phyloP scores from a whole-genome alignment of 2,329 filamentous ascomycete genomes.

The Herpotrichia juniperi region DNA sequence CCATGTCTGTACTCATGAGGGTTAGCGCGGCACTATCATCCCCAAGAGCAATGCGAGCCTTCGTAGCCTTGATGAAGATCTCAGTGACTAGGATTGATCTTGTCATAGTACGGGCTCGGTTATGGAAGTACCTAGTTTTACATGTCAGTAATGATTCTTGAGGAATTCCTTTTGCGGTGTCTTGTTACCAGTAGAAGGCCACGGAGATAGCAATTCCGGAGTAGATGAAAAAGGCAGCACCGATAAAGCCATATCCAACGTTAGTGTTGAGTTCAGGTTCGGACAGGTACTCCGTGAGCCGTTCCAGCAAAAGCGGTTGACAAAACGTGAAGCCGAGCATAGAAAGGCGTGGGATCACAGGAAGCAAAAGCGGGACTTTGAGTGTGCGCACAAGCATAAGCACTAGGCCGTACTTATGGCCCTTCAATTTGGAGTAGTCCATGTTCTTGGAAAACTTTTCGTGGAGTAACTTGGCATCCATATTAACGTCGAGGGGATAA shows the following conservation, averaged over 20 bases:
- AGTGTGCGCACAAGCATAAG: slow-evolving; percentile 31
- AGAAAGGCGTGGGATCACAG: slow-evolving; percentile 26
- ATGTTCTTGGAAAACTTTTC: slow-evolving; percentile 18
- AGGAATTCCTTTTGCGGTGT: too few species aligned
- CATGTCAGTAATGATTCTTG: neutral
- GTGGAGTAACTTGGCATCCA: slow-evolving; percentile 20
- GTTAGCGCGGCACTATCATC: slow-evolving; percentile 19
- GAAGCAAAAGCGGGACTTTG: slow-evolving; percentile 26
- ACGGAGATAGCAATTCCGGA: slow-evolving; percentile 5
- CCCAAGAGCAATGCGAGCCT: slow-evolving; percentile 6
- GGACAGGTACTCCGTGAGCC: slow-evolving; percentile 19
- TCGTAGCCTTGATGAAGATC: slow-evolving; percentile 15
- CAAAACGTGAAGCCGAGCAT: slow-evolving; percentile 30
- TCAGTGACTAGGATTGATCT: slow-evolving; percentile 13
- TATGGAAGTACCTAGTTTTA: slow-evolving; percentile 11
- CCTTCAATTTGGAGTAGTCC: slow-evolving; percentile 13
- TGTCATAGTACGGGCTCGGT: slow-evolving; percentile 14
- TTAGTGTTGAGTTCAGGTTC: slow-evolving; percentile 13
- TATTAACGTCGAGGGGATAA: slow-evolving; percentile 25
- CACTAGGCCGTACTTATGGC: slow-evolving; percentile 19
- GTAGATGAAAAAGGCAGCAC: slow-evolving; percentile 17
- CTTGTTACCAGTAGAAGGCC: slow-evolving; percentile 5
- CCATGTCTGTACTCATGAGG: slow-evolving; percentile 34
- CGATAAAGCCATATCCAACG: slow-evolving; percentile 20
- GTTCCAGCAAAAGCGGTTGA: slow-evolving; percentile 33